These are phyloP conservation scores for Erodium chrysanthum DNA, from an alignment of 441 rosid species.

Conservation along the genomic window DNA sequence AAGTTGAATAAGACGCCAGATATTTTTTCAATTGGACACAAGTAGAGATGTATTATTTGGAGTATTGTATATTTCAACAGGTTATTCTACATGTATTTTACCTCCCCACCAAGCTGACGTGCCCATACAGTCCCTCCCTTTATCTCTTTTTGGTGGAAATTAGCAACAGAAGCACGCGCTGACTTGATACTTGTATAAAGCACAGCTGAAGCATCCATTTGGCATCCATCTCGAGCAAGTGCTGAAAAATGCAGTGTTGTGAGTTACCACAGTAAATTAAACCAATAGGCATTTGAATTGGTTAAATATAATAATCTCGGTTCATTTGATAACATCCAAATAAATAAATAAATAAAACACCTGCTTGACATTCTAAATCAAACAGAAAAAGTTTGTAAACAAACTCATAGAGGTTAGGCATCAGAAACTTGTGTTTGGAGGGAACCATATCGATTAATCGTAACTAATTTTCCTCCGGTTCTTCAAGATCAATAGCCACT, in stretches of 20 bases:
- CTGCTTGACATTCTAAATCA: constrained; percentile 1
- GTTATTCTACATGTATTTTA: constrained; percentile 18
- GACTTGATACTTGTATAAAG: constrained; percentile 70
- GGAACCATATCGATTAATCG: not conserved
- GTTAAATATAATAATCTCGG: not conserved
- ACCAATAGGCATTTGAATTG: not conserved
- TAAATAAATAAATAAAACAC: not conserved
- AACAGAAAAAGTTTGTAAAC: not conserved
- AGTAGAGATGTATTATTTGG: no score
- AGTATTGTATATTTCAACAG: not conserved
- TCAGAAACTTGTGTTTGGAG: not conserved
- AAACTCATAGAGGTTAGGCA: not conserved
- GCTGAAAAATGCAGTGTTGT: constrained; percentile 33
- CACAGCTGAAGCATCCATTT: constrained; percentile 71
- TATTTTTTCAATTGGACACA: no score
- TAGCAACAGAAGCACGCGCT: constrained; percentile 55
- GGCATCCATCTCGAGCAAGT: constrained; percentile 91
- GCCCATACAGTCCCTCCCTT: constrained; percentile 73
- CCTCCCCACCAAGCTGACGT: constrained; percentile 98
- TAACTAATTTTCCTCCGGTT: not conserved
- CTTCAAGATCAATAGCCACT: not conserved
- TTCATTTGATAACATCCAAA: constrained; percentile 4
- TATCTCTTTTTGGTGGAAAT: constrained; percentile 59
- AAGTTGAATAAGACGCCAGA: no score
- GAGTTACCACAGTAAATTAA: constrained; percentile 13